Evolutionary conservation across 1,139 yeast genomes (phyloP), one percentile per base, ranked within the genome.

Genomic region (Entelexis sorbosivorans): DNA sequence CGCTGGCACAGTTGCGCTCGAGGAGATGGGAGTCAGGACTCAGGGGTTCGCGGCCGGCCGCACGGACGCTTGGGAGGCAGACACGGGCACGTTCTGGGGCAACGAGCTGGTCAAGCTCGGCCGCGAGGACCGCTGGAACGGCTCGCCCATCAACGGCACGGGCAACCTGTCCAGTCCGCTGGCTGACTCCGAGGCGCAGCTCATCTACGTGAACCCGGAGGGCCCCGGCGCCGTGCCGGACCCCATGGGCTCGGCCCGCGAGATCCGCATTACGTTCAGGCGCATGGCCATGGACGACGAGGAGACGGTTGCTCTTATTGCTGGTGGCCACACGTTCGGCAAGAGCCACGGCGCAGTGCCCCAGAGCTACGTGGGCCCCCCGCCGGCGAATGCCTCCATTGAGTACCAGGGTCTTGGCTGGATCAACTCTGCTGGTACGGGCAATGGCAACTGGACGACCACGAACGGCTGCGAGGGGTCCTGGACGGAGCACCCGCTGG

Each of bases 311-410:
- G 57, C 57, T 0, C 44, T 55, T 3, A 55, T 55, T 51, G 57
- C 57, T 24, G 57, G 57, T 35, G 57, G 57, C 44, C 57, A 55
- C 54, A 22, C 57, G 9, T 55, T 55, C 49, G 57, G 57, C 20
- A 54, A 51, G 52, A 44, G 51, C 11, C 57, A 55, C 43, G 57
- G 57, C 20, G 57, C 56, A 14, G 57, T 54, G n/a, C 33, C 54
- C 13, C 22, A 48, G 45, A 19, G 22, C 14, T 51, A 34, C 33
- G 48, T 54, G 14, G 57, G 57, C 11, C 53, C 57, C 2, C 53
- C 57, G 28, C 57, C 57, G 16, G 56, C 38, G 28, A 50, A 55
- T 26, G 54, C 57, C 8, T 50, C 55, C 10, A 54, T 55, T 10
- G 57, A 55, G 50, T 46, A 55, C 50, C 54, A 51, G 48, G 57